phyloP scores from a whole-genome alignment of 176 grass and related monocot species.

The Panicum miliaceum region DNA sequence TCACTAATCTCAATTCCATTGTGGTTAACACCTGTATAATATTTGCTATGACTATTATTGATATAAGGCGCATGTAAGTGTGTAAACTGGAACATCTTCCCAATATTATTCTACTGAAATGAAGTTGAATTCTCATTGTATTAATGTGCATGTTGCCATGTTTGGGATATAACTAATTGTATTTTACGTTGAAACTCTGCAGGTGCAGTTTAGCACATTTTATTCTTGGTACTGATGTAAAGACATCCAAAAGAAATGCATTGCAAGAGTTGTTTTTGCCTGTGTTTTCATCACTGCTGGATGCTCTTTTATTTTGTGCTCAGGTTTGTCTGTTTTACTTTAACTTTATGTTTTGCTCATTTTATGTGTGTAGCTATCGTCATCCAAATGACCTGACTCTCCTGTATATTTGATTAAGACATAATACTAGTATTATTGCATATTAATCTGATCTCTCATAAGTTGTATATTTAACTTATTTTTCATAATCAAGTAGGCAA shows the following conservation, averaged over 20 bases:
- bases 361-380: neutral
- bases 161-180: slow-evolving; percentile 40
- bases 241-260: slow-evolving; percentile 63
- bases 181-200: slow-evolving; percentile 39
- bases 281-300: slow-evolving; percentile 88
- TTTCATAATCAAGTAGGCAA: slow-evolving; percentile 1
- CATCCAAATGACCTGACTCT: neutral
- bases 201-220: slow-evolving; percentile 93
- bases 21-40: neutral
- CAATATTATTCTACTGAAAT: slow-evolving; percentile 34
- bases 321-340: slow-evolving; percentile 62
- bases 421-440: neutral
- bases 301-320: slow-evolving; percentile 74
- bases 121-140: slow-evolving; percentile 22
- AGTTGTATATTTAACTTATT: slow-evolving; percentile 30
- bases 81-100: slow-evolving; percentile 10
- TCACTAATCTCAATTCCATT: neutral
- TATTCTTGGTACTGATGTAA: slow-evolving; percentile 64
- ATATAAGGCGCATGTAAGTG: neutral
- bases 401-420: slow-evolving; percentile 8
- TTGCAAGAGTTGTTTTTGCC: slow-evolving; percentile 67
- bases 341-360: neutral
- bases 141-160: slow-evolving; percentile 18
- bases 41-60: neutral
- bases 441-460: neutral